A percentile compares a stretch with the other conserved stretches of the same genome.
Evolutionary conservation across 2,329 filamentous ascomycete species (phyloP).

Genomic region (Stachybotrys chlorohalonatus): DNA sequence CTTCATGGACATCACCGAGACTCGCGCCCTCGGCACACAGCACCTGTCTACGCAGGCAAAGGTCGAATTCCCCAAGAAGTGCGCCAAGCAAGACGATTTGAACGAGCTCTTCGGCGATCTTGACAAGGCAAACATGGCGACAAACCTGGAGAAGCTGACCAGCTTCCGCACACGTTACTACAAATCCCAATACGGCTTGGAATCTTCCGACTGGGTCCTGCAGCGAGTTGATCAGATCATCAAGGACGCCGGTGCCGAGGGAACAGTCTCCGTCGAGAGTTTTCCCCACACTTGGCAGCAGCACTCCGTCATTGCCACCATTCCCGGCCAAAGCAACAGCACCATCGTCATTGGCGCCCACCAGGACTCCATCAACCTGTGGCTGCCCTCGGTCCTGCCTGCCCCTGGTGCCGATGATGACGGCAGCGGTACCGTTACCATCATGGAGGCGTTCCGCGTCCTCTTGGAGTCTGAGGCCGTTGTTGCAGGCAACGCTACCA

Average conservation of each 20-base stretch:
- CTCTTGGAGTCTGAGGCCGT: slow-evolving; percentile 67
- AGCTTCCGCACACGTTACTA: slow-evolving; percentile 78
- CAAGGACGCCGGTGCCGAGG: slow-evolving; percentile 58
- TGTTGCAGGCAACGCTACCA: slow-evolving; percentile 60
- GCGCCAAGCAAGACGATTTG: slow-evolving; percentile 56
- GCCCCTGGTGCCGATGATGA: slow-evolving; percentile 95
- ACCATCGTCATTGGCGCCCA: slow-evolving; percentile 88
- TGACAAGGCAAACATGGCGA: slow-evolving; percentile 65
- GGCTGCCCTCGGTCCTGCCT: slow-evolving; percentile 71
- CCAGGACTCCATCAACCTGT: slow-evolving; percentile 92
- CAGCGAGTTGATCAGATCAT: slow-evolving; percentile 65
- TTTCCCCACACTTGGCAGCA: slow-evolving; percentile 86
- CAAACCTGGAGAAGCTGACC: slow-evolving; percentile 69
- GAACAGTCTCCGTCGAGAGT: slow-evolving; percentile 59
- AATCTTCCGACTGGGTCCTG: slow-evolving; percentile 85
- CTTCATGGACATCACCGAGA: slow-evolving; percentile 92
- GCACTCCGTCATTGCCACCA: slow-evolving; percentile 81
- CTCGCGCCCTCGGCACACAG: slow-evolving; percentile 46
- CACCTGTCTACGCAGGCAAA: slow-evolving; percentile 18
- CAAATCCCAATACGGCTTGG: slow-evolving; percentile 65
- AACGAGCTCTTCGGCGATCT: slow-evolving; percentile 58
- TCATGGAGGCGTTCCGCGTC: slow-evolving; percentile 80
- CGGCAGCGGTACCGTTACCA: slow-evolving; percentile 86
- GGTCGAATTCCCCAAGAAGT: slow-evolving; percentile 58
- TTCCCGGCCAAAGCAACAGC: slow-evolving; percentile 76